Evolutionary conservation across 2,329 filamentous ascomycete genomes (phyloP), one percentile per base, ranked within the genome.

Genomic region (Fusarium citri): DNA sequence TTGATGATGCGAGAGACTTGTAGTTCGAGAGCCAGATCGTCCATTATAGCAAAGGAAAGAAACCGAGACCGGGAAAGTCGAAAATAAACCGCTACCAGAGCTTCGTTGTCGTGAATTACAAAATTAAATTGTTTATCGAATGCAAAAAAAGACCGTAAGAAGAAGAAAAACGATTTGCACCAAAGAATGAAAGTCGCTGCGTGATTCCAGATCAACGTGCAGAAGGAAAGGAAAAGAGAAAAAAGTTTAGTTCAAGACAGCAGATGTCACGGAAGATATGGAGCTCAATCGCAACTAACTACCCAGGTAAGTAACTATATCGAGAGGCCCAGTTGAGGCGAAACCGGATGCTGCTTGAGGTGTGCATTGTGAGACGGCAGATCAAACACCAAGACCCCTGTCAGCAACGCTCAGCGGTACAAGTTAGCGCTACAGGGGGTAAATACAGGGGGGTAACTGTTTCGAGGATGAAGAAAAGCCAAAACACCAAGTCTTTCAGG

Each of bases 281-380:
- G 55, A 57, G 42, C 18, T 30, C 11, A 26, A 30, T 8, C 23
- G n/a, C 41, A 43, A 43, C 41, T 5, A 23, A 22, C 14, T 43
- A 23, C 41, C 15, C 8, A 43, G 41, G 15, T 43, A 8, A 43
- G 20, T 26, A 25, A 22, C 22, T 49, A 47, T 51, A 40, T 25
- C 30, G 25, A 30, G 9, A 8, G 16, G 31, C 31, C 31, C 16
- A 37, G 31, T 28, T 61, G 51, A 66, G 59, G 57, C 72, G 72
- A 74, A 74, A 74, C 72, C 72, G 72, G 72, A 51, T 68, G 28
- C n/a, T 59, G 62, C 56, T 58, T 53, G 63, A 65, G 57, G 58
- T 60, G 57, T 18, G 61, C 61, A 63, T 41, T 74, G 59, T 74
- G 72, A 74, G 72, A 74, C 72, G 64, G 57, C n/a, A 58, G 62